Base-by-base conservation (phyloP, 2,329 filamentous ascomycete species). In the Ophiostoma fasciatum region DNA sequence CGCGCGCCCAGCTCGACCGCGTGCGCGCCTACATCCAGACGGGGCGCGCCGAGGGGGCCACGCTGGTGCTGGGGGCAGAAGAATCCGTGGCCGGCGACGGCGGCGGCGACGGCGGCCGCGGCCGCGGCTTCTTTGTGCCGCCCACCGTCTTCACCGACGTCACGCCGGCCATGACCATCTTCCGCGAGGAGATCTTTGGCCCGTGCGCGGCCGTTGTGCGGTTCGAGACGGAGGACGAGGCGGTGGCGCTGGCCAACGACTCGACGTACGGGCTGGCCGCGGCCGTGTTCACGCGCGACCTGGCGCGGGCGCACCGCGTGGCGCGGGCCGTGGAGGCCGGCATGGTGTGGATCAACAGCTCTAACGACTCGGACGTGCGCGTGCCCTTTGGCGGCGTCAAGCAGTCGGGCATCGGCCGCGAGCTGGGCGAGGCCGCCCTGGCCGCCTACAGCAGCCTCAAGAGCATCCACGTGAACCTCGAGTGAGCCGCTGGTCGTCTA, bases 1-100 rank as follows among this genome's bases (percentile, higher is more conserved):
- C 74, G 12, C 75, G 73, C 52, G 55, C 64, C 11, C 78, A 82
- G 51, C 78, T 74, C 49, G 75, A 82, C 37, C 61, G 70, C 11
- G 69, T 84, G 4, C 62, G 82, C 18, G 63, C 63, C 7, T 84
- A 77, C 54, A 74, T 84, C 41, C 63, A 79, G 45, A 49, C 62
- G 22, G 78, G 76, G n/a, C 76, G 75, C 51, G 63, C 64, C 6
- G 74, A 78, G 50, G 77, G 77, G 18, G 74, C 76, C 0, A 76
- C 62, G 0, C 58, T 82, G 8, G 61, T 64, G 14, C 57, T 67
- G 7, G 78, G 78, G 17, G 15, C 15, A 9, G 20, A 13, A 9
- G 5, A n/a, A n/a, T n/a, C n/a, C n/a, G n/a, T n/a, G n/a, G 23
- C 13, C 23, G 23, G 23, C 20, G 20, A 22, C 13, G 14, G 42